phyloP scores from a whole-genome alignment of 768 basidiomycete genomes.

The Tubosaeta sp. region DNA sequence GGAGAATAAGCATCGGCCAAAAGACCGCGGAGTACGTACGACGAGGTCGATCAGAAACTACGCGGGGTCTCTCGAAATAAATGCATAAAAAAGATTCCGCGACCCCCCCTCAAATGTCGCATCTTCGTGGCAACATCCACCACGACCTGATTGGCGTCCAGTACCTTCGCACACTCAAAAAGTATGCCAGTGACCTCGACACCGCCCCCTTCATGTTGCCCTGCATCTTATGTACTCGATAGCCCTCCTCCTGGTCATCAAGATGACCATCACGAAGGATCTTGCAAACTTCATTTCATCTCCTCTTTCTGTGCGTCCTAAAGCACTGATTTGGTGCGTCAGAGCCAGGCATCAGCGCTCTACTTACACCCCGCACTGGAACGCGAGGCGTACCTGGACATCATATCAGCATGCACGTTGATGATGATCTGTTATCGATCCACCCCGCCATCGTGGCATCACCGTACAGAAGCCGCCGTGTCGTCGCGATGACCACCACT shows the following conservation, averaged over 20 bases:
- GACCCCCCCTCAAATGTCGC: not conserved
- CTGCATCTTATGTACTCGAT: not conserved
- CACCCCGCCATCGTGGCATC: too few relatives aligned
- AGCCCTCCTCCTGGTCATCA: not conserved
- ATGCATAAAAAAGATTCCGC: not conserved
- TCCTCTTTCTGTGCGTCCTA: not conserved
- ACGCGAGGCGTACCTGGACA: not conserved
- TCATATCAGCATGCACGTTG: not conserved
- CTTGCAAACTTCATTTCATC: not conserved
- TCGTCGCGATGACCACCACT: not conserved
- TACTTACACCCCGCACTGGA: not conserved
- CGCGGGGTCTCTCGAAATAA: not conserved
- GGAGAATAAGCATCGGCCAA: too few relatives aligned
- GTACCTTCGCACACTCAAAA: not conserved
- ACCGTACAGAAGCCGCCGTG: too few relatives aligned
- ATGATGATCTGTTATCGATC: not conserved
- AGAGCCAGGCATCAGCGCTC: not conserved
- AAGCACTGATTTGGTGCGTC: not conserved
- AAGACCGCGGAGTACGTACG: too few relatives aligned
- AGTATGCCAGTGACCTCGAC: not conserved
- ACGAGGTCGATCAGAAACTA: not conserved
- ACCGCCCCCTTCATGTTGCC: not conserved
- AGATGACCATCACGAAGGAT: not conserved
- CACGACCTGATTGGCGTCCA: not conserved
- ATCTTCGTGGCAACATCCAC: not conserved